A percentile compares a stretch with the other conserved stretches of the same genome.
Evolutionary conservation across 75 land plant genomes (phyloP).

Genomic region (Pinus albicaulis): DNA sequence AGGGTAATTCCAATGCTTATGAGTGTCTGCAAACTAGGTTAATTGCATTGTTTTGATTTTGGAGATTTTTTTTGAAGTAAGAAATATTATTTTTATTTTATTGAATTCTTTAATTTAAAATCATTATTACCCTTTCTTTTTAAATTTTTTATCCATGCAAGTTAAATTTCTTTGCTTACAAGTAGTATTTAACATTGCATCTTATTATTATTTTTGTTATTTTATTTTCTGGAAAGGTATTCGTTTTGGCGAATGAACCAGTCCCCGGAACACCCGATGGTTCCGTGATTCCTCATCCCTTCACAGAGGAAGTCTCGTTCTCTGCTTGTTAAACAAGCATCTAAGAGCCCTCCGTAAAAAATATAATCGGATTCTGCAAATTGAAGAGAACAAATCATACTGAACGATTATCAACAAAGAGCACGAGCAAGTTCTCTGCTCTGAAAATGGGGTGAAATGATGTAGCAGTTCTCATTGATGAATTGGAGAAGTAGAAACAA

Average conservation of each 20-base stretch:
- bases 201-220: background rate
- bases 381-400: slow-evolving; percentile 71
- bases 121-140: background rate
- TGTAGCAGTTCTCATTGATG: slow-evolving; percentile 74
- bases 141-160: background rate
- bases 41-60: background rate
- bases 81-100: too few species aligned
- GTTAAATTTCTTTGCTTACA: background rate
- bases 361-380: slow-evolving; percentile 76
- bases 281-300: background rate
- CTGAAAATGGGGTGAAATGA: slow-evolving; percentile 28
- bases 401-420: slow-evolving; percentile 89
- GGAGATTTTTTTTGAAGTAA: too few species aligned
- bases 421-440: slow-evolving; percentile 84
- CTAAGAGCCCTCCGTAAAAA: slow-evolving; percentile 86
- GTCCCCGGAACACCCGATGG: slow-evolving; percentile 4
- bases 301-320: slow-evolving; percentile 75
- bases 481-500: slow-evolving; percentile 75
- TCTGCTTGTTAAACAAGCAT: slow-evolving; percentile 80
- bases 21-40: background rate
- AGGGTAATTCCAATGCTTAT: background rate
- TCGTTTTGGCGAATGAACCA: background rate
- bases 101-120: background rate
- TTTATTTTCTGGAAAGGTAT: background rate
- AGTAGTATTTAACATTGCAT: background rate